Evolutionary conservation across 495 filamentous ascomycete genomes (phyloP), one percentile per base, ranked within the genome.

Genomic region (Talaromyces ruber): DNA sequence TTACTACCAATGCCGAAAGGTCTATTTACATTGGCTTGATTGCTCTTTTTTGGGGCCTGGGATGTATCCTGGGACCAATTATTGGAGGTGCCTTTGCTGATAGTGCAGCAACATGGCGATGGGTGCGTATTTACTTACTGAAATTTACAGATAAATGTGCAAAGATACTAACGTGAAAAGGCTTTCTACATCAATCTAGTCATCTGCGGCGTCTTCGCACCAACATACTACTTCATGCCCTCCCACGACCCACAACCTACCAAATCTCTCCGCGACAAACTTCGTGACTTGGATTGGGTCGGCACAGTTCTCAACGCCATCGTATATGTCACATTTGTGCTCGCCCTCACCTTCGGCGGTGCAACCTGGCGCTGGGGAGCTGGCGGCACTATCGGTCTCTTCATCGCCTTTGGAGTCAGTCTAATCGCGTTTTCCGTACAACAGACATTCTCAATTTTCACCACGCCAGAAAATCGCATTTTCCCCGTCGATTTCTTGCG

Each of bases 141-240:
- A 9, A 71, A 73, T 26, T 22, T 9, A 7, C 22, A 5, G 22
- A 24, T 16, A 2, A 47, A 47, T 3, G 3, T 29, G 28, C 6
- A 70, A 78, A 24, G 74, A 83, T 64, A 79, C 77, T 18, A 72
- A 85, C 14, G 14, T 16, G 12, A 5, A 22, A 26, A 56, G 53
- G 83, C 81, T 37, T 89, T 89, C 67, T 90, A 86, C 70, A 81
- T 88, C 67, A 90, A 87, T 66, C 72, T 87, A n/a, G 64, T 74
- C 52, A 70, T 84, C 18, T 78, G 73, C 26, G 84, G 68, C 7
- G 59, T 77, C 6, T 72, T 73, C 12, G 68, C 76, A 0, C 80
- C 81, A 0, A 68, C 79, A 30, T 83, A 78, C 60, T 74, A 84
- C 63, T 64, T 79, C 62, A 65, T 86, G 11, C 82, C 81, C 9